Conservation (phyloP, 208 protist species). For the Naegleria gruberi region DNA sequence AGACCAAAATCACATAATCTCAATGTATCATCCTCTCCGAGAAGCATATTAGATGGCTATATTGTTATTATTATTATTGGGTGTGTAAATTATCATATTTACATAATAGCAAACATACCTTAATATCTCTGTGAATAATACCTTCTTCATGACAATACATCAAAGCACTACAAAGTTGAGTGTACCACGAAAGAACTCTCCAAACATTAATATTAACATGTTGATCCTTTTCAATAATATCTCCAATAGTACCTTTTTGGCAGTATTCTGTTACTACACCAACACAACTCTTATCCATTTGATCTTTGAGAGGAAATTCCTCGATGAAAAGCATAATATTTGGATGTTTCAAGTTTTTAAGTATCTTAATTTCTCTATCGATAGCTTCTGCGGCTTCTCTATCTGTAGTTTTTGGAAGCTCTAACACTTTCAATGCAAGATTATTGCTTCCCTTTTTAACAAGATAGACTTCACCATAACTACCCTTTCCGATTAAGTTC, state of each 20-base stretch:
- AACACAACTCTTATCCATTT: neutral
- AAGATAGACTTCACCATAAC: neutral
- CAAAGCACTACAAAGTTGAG: neutral
- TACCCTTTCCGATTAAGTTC: neutral
- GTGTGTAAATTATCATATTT: neutral
- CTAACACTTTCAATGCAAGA: neutral
- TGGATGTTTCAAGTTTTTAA: neutral
- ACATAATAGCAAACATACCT: too few relatives aligned
- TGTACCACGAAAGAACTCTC: neutral
- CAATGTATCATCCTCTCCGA: neutral
- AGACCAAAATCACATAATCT: neutral
- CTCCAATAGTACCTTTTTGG: neutral
- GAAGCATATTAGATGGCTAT: neutral
- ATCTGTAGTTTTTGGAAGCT: neutral
- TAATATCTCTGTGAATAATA: conserved; percentile 9
- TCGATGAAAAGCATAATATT: neutral
- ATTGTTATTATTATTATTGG: too few relatives aligned
- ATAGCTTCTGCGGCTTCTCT: neutral
- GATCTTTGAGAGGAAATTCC: neutral
- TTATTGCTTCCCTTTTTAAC: neutral
- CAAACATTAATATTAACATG: neutral
- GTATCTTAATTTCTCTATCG: neutral
- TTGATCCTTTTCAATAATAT: neutral
- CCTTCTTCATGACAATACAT: neutral
- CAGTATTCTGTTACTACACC: neutral